Base-by-base conservation (phyloP, 108 stramenopile genomes). In the Heterococcus sp. region DNA sequence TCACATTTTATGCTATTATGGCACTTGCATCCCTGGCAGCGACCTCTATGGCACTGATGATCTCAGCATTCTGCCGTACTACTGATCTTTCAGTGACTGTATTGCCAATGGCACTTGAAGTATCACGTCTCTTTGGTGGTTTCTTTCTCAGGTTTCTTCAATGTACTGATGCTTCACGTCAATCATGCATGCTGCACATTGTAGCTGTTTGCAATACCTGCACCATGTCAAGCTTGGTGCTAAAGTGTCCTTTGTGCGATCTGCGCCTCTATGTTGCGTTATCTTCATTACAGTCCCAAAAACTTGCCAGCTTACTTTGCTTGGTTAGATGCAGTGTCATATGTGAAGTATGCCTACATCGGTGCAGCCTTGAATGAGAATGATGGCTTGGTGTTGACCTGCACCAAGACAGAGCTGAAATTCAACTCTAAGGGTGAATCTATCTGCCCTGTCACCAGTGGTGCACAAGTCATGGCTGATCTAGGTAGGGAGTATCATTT, bases 261-360 rank as follows among this genome's bases (percentile, higher is more conserved):
- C n/a, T n/a, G n/a, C n/a, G n/a, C n/a, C n/a, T n/a, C n/a, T n/a
- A n/a, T n/a, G n/a, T n/a, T n/a, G n/a, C n/a, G n/a, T n/a, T n/a
- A n/a, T n/a, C n/a, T n/a, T n/a, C n/a, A n/a, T n/a, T n/a, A n/a
- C n/a, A n/a, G n/a, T n/a, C 46, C 46, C 46, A 21, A 8, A 8
- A 58, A 58, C 46, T 14, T 21, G 46, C 46, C 46, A 21, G 46
- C 14, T 8, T 58, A 58, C 46, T 58, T 58, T 21, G 46, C 21
- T 21, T 58, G 46, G 46, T 21, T 58, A 8, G 46, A 58, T 21
- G 46, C 46, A 21, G 14, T 58, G 46, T 58, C 46, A 21, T 78
- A 78, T 40, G 67, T 78, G 21, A 78, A 78, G 35, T 78, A 78
- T 39, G 11, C 64, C 28, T 78, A 67, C 58, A 70, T 78, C 21